phyloP scores from a whole-genome alignment of 768 basidiomycete species.

The Astraeus odoratus region DNA sequence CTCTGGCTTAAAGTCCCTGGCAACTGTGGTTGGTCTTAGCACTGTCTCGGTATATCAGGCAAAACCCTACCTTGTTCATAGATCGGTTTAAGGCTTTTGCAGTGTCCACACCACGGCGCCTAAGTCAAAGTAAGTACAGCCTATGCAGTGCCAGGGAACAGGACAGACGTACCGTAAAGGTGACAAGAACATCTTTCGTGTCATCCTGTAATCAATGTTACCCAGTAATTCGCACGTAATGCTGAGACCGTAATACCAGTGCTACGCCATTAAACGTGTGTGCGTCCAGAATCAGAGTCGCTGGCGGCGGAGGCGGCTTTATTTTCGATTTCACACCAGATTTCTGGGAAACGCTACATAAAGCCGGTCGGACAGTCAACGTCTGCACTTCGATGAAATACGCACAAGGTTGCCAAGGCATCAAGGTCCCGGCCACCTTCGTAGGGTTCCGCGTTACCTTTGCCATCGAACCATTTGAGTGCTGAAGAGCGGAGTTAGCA shows the following conservation, averaged over 20 bases:
- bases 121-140: conserved; percentile 12
- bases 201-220: conserved; percentile 37
- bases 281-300: conserved; percentile 57
- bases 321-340: conserved; percentile 83
- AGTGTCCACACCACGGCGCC: conserved; percentile 91
- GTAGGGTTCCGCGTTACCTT: conserved; percentile 63
- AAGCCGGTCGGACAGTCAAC: neutral
- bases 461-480: conserved; percentile 81
- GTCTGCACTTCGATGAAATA: neutral
- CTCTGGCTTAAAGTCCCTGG: conserved; percentile 72
- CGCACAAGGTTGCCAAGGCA: conserved; percentile 68
- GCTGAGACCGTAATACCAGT: conserved; percentile 32
- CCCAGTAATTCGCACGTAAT: neutral
- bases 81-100: conserved; percentile 83
- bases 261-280: conserved; percentile 74
- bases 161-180: conserved; percentile 56
- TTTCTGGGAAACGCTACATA: conserved; percentile 59
- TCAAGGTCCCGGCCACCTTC: conserved; percentile 79
- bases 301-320: conserved; percentile 75
- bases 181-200: conserved; percentile 77
- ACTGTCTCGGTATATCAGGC: neutral
- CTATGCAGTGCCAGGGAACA: neutral
- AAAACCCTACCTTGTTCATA: conserved; percentile 62
- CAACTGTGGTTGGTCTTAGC: conserved; percentile 41
- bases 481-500: conserved; percentile 44